Percentiles rank a stretch among this genome's conserved stretches.
Conservation (phyloP, 805 yeast genomes). For the Nakazawaea ishiwadae region DNA sequence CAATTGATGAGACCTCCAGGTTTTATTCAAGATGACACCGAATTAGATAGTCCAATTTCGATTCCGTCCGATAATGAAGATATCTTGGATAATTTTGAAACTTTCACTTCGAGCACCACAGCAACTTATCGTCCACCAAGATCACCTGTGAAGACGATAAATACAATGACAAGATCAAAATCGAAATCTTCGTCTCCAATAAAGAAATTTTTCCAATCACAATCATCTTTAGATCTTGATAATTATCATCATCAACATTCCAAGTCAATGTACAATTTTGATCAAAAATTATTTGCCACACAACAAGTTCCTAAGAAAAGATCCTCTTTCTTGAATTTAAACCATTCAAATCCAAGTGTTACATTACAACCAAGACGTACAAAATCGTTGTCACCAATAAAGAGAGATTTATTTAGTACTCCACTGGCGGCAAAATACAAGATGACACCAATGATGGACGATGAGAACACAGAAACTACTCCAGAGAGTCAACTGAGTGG, state of each 20-base stretch:
- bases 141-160: background rate
- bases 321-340: conserved; percentile 4
- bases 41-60: background rate
- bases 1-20: too few species aligned
- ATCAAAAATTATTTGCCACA: background rate
- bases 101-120: background rate
- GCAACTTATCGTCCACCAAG: background rate
- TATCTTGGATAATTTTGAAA: background rate
- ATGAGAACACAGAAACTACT: background rate
- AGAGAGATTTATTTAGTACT: too few species aligned
- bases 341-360: too few species aligned
- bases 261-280: conserved; percentile 3
- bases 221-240: background rate
- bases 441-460: background rate
- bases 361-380: conserved; percentile 3
- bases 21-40: background rate
- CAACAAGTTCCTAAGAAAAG: background rate
- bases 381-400: conserved; percentile 11
- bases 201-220: conserved; percentile 6
- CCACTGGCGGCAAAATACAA: too few species aligned
- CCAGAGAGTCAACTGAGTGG: background rate
- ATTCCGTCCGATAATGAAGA: background rate
- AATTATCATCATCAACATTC: conserved; percentile 1
- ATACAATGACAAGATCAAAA: background rate
- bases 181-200: conserved; percentile 5